These are phyloP conservation scores for Wickerhamomyces rabaulensis DNA, from an alignment of 805 yeast genomes.

Conservation along the genomic window DNA sequence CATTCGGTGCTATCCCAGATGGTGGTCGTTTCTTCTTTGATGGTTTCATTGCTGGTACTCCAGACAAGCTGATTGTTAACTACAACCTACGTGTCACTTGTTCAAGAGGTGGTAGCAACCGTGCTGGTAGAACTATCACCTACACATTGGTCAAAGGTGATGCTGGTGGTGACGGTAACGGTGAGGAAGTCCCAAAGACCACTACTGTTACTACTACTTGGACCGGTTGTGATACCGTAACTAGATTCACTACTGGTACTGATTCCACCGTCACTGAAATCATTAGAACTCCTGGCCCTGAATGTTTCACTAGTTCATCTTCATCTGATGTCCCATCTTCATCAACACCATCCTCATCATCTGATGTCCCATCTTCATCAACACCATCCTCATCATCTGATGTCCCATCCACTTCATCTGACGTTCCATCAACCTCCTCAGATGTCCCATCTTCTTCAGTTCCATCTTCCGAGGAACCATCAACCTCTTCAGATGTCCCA, in stretches of 20 bases:
- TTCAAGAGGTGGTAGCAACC: neutral
- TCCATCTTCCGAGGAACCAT: neutral
- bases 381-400: neutral
- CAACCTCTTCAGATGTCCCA: neutral
- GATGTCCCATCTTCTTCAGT: neutral
- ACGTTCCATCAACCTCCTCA: too few relatives aligned
- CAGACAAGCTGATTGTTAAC: neutral
- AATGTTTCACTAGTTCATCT: neutral
- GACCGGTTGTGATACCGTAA: slow-evolving; percentile 7
- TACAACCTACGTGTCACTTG: slow-evolving; percentile 1
- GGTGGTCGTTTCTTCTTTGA: slow-evolving; percentile 8
- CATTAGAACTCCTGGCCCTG: slow-evolving; percentile 2
- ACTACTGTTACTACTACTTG: slow-evolving; percentile 1
- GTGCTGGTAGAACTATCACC: neutral
- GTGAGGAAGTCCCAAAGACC: slow-evolving; percentile 4
- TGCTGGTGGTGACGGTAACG: slow-evolving; percentile 7
- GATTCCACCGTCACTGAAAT: slow-evolving; percentile 8
- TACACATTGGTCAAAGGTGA: slow-evolving; percentile 2
- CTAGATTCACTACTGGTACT: slow-evolving; percentile 8
- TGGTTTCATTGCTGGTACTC: neutral
- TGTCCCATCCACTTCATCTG: neutral
- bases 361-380: neutral
- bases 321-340: neutral
- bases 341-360: neutral
- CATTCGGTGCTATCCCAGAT: slow-evolving; percentile 6